phyloP scores from a whole-genome alignment of 805 yeast species.

The Millerago galiae region DNA sequence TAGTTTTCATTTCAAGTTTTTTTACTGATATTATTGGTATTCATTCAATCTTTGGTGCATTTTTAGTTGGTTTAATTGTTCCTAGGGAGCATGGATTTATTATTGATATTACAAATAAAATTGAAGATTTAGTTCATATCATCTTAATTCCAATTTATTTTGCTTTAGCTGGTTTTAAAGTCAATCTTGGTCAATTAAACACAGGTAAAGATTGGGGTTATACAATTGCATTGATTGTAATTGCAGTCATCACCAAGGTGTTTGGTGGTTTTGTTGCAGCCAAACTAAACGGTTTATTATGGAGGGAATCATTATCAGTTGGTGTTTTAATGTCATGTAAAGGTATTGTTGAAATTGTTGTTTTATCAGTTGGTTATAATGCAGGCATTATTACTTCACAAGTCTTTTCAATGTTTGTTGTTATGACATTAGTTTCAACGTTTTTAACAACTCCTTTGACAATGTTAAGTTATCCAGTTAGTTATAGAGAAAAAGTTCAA shows the following conservation, averaged over 20 bases:
- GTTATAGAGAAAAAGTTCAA: conserved; percentile 47
- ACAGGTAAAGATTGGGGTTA: conserved; percentile 75
- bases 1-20: conserved; percentile 63
- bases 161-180: conserved; percentile 72
- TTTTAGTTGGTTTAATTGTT: conserved; percentile 65
- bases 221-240: conserved; percentile 54
- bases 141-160: conserved; percentile 72
- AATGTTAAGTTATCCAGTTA: conserved; percentile 50
- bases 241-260: conserved; percentile 66
- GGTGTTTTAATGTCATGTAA: conserved; percentile 85
- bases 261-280: conserved; percentile 64
- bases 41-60: conserved; percentile 83
- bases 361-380: conserved; percentile 63
- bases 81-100: conserved; percentile 76
- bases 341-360: conserved; percentile 83
- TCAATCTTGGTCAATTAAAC: conserved; percentile 56
- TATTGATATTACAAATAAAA: conserved; percentile 59
- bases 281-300: conserved; percentile 50
- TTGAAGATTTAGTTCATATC: conserved; percentile 72
- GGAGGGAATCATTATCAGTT: conserved; percentile 72
- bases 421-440: conserved; percentile 76
- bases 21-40: conserved; percentile 82
- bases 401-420: conserved; percentile 72
- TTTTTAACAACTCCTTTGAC: conserved; percentile 78
- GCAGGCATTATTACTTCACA: conserved; percentile 61